Evolutionary conservation across 768 basidiomycete genomes (phyloP), one percentile per base, ranked within the genome.

Genomic region (Kwoniella bestiolae): DNA sequence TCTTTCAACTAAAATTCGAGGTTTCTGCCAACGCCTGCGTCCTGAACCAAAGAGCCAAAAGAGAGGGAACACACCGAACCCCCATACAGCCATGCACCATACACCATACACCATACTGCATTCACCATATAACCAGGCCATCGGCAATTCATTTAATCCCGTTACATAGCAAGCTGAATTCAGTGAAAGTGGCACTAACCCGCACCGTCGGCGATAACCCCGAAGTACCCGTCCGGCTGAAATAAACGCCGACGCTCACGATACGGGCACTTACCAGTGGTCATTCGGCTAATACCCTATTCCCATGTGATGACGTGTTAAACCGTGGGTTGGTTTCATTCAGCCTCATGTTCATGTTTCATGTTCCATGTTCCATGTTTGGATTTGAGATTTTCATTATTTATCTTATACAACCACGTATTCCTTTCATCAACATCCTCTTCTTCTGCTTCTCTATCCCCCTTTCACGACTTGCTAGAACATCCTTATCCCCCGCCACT

Each of bases 211-310:
- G n/a, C n/a, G n/a, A n/a, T n/a, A n/a, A n/a, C n/a, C n/a, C 6
- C 14, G 45, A 47, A 11, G 23, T 41, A 21, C 23, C 5, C 6
- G 9, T 16, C 23, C 6, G 8, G 6, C 8, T 6, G n/a, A 47
- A 47, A 47, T 47, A 47, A 47, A 47, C 45, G 45, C 45, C 45
- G 45, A 47, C 38, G 38, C 18, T 8, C 38, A 41, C 38, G 38
- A 18, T 41, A 41, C n/a, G n/a, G n/a, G n/a, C n/a, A n/a, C n/a
- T n/a, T n/a, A n/a, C n/a, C n/a, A n/a, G n/a, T n/a, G n/a, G n/a
- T n/a, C n/a, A n/a, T n/a, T 41, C 45, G 45, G 45, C 14, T 47
- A 9, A n/a, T 9, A 47, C 45, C 6, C 9, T 21, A 47, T 16
- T n/a, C n/a, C n/a, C n/a, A n/a, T n/a, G n/a, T n/a, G n/a, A n/a